phyloP scores from a whole-genome alignment of 2,329 filamentous ascomycete genomes.

The Aureobasidium sp. region DNA sequence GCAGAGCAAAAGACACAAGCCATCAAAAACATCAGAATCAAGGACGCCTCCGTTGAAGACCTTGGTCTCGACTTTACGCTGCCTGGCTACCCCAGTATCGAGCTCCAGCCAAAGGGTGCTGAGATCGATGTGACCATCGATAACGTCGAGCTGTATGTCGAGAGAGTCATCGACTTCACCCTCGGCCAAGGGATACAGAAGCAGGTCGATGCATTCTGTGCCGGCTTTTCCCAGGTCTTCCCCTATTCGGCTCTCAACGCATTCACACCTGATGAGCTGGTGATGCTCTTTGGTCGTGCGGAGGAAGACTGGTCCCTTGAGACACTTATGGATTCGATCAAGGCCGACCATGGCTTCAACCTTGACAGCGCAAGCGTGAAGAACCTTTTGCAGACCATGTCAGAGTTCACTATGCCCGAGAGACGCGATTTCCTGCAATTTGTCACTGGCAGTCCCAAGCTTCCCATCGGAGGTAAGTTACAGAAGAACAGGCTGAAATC shows the following conservation, averaged over 20 bases:
- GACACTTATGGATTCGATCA: conserved; percentile 96
- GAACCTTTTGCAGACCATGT: conserved; percentile 92
- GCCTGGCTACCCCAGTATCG: conserved; percentile 81
- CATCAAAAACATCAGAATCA: conserved; percentile 63
- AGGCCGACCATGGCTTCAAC: conserved; percentile 96
- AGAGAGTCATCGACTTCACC: conserved; percentile 86
- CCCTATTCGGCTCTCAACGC: conserved; percentile 86
- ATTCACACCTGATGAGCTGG: conserved; percentile 91
- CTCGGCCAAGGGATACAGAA: conserved; percentile 78
- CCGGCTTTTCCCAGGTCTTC: conserved; percentile 92
- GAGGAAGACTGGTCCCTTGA: conserved; percentile 98
- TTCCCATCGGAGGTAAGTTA: conserved; percentile 86
- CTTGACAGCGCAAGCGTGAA: conserved; percentile 96
- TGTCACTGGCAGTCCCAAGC: conserved; percentile 93
- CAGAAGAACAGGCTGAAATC: neutral
- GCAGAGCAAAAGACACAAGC: conserved; percentile 64
- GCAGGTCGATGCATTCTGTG: conserved; percentile 85
- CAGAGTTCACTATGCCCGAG: conserved; percentile 65
- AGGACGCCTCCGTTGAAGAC: conserved; percentile 75
- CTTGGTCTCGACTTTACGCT: conserved; percentile 90
- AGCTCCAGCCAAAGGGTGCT: conserved; percentile 68
- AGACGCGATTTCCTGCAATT: conserved; percentile 95
- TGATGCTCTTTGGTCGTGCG: conserved; percentile 85
- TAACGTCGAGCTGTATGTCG: conserved; percentile 84
- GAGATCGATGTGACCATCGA: conserved; percentile 75